Evolutionary conservation across 106 monocot species (phyloP), one percentile per base, ranked within the genome.

Genomic region (Dendrobium officinale): DNA sequence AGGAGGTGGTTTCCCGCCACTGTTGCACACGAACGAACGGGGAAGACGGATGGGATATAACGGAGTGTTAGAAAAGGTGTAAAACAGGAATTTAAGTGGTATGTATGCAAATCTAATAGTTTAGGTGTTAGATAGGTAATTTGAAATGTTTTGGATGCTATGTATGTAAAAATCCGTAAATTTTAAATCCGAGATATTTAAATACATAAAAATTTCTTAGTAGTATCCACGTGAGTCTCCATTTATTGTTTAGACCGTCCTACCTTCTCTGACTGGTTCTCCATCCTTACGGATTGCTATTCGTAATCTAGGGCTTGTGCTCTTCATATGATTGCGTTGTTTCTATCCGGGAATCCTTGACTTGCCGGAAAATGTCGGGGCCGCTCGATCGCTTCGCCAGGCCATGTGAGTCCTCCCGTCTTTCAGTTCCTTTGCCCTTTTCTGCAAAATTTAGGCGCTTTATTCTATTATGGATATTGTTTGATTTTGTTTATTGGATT

Each of bases 1-100:
- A 92, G 27, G 92, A 95, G 78, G 92, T 95, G 86, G 77, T 79
- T 72, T 66, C 27, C 27, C 27, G 27, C 27, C 27, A 27, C 27
- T 27, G 0, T 27, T 27, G 27, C 27, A 0, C 27, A 27, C 27
- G 27, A 27, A 27, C 27, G 27, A 27, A 27, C 27, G 27, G 27
- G 27, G 27, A 27, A 27, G 27, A 27, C 27, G 27, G 27, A 27
- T 0, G 27, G 27, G 27, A 27, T 27, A 27, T 27, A 27, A 0
- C 27, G 27, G 27, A 27, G 27, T 27, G 27, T 27, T 27, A 27
- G 27, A 27, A 27, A 27, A 27, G 27, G 27, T 27, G 0, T 27
- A 27, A 27, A 27, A 27, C 0, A 27, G 27, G 27, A 0, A 27
- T 27, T 27, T 27, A 27, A 27, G 27, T 27, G 27, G 27, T 27